Evolutionary conservation across 202 grass and related monocot genomes (phyloP), one percentile per base, ranked within the genome.

Genomic region (Hordeum pubiflorum): DNA sequence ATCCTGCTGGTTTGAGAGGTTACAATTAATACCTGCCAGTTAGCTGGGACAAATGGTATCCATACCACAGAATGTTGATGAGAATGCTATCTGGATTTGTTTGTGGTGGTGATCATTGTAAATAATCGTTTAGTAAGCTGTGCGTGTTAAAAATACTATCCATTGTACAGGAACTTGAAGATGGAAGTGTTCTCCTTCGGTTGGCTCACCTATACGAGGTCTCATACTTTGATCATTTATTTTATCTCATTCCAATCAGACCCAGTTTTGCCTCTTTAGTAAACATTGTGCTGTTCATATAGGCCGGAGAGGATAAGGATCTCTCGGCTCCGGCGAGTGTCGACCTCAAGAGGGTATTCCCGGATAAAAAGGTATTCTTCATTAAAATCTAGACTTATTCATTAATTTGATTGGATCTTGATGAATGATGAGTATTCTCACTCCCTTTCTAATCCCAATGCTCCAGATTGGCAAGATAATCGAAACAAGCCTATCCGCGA

Each of bases 151-250:
- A 79, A 86, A 69, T 72, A 39, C 46, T 73, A 4, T 7, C 27
- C 15, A 38, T 58, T 77, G 68, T 9, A 44, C 79, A 97, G 90
- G 92, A 93, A 64, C 92, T 97, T 48, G 88, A 94, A 84, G 92
- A 94, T 81, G 84, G 82, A 80, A 94, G 17, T 75, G 73, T 91
- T 75, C 90, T 97, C 68, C 69, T 97, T 85, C 92, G 95, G 27
- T 80, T 97, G 78, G 95, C 92, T 56, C 95, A 94, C 70, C 82
- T 97, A 82, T 97, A 88, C 11, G 92, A 97, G 91, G 95, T 97
- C 81, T 59, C 48, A 43, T 26, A 50, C 17, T 31, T 17, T 43
- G 64, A 18, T 74, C 20, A 18, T 58, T 54, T 59, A 48, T 26
- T 55, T 62, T 69, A 13, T 40, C n/a, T 46, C 69, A 11, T 58